Evolutionary conservation across 1,284 basidiomycete genomes (phyloP), one percentile per base, ranked within the genome.

Genomic region (Hemileia vastatrix): DNA sequence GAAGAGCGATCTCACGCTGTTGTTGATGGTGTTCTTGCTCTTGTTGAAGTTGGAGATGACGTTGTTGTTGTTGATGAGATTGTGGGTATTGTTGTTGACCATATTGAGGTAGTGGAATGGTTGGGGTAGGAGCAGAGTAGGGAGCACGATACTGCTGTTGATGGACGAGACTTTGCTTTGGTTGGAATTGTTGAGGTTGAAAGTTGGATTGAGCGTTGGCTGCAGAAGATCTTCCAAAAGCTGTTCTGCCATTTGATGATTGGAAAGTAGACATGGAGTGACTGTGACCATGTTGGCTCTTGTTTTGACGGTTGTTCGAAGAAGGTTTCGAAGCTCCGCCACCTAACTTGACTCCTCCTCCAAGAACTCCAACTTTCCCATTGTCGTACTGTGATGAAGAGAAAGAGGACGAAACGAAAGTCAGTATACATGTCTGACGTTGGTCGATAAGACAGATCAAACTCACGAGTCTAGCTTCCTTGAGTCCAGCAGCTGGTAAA

Each of bases 281-380:
- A 19, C 15, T n/a, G n/a, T 40, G 36, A 40, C 36, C 15, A 40
- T 40, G 36, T 9, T 9, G 8, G 36, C 11, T 9, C 15, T 15
- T 40, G 36, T 11, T 15, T 40, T 9, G 36, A 40, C 36, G 36
- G 27, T 27, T 27, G 36, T 40, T 40, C 11, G 36, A 11, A 15
- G 36, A 40, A 40, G 36, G 36, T 15, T 40, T 40, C 11, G 36
- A 15, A 40, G 48, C 11, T 21, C 27, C 27, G 13, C 67, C 68
- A 24, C 70, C 70, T 5, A 72, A 64, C 19, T 65, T 61, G 6
- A 72, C 69, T 21, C 70, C 70, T 19, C 70, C 70, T 31, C 70
- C 70, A 19, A 72, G 59, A 2, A 72, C 70, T 13, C 70, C 70
- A 23, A 72, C 70, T 24, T 72, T 72, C 58, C 70, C 70, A 36